Percentiles rank a stretch among this genome's conserved stretches.
Conservation (phyloP, 305 asterid species). For the Stenogyne calaminthoides region DNA sequence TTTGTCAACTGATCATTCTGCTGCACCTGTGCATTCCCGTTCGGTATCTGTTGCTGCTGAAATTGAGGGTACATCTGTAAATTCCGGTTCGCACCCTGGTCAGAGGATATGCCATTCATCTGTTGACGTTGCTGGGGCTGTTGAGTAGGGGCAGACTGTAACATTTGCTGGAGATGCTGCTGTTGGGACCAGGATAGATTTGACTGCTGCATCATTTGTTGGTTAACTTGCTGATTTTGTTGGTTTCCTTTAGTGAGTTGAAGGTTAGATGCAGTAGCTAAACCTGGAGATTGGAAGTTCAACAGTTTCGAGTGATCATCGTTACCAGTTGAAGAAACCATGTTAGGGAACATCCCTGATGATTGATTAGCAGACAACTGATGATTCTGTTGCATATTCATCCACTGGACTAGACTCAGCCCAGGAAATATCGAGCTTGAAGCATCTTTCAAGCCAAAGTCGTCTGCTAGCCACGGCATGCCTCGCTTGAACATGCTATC, state of each 20-base stretch:
- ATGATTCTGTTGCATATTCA: conserved; percentile 89
- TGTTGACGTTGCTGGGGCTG: conserved; percentile 36
- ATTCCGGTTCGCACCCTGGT: conserved; percentile 47
- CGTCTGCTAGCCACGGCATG: conserved; percentile 87
- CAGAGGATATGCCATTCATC: conserved; percentile 36
- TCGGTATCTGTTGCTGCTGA: conserved; percentile 60
- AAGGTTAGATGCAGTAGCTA: conserved; percentile 49
- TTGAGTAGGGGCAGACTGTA: conserved; percentile 31
- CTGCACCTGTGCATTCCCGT: conserved; percentile 36
- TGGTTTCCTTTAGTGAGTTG: conserved; percentile 60
- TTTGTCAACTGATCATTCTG: conserved; percentile 43
- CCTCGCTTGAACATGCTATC: conserved; percentile 75
- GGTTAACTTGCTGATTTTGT: conserved; percentile 45
- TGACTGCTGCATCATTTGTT: conserved; percentile 46
- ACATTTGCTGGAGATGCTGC: conserved; percentile 64
- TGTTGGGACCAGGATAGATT: conserved; percentile 61
- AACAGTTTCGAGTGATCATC: conserved; percentile 75
- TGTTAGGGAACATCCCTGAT: conserved; percentile 49
- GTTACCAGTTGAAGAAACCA: conserved; percentile 37
- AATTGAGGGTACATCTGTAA: conserved; percentile 57
- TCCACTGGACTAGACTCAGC: conserved; percentile 92
- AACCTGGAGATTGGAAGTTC: conserved; percentile 73
- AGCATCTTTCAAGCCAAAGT: conserved; percentile 72
- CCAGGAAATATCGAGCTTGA: conserved; percentile 83
- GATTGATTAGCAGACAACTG: conserved; percentile 57